Evolutionary conservation across 2,329 filamentous ascomycete species (phyloP).

Genomic region (Penicillium hesseltinei): DNA sequence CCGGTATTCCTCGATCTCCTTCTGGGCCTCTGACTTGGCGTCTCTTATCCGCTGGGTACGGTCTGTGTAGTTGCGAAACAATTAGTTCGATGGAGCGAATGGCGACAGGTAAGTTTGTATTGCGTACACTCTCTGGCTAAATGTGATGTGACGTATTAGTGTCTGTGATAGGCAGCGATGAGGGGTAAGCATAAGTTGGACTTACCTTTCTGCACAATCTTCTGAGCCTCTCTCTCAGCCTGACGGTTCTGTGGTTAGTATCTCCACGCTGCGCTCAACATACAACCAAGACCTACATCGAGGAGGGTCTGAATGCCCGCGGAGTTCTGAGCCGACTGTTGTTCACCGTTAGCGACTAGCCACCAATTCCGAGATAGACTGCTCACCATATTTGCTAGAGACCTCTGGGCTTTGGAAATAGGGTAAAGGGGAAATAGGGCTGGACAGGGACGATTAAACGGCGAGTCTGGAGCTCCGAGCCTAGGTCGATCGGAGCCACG

Average conservation of each 20-base stretch:
- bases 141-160: constrained; percentile 29
- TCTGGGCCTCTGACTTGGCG: constrained; percentile 92
- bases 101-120: constrained; percentile 4
- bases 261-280: neutral
- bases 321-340: constrained; percentile 94
- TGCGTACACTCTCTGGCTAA: constrained; percentile 80
- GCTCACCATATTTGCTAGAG: constrained; percentile 30
- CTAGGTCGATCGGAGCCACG: constrained; percentile 29
- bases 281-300: constrained; percentile 65
- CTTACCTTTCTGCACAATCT: constrained; percentile 95
- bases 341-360: constrained; percentile 8
- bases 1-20: constrained; percentile 93
- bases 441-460: constrained; percentile 19
- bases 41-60: constrained; percentile 97
- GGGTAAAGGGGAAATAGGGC: constrained; percentile 8
- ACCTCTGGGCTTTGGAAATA: constrained; percentile 12
- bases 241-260: constrained; percentile 40
- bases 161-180: constrained; percentile 1
- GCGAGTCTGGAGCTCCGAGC: constrained; percentile 29
- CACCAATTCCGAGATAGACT: neutral
- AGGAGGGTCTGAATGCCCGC: constrained; percentile 97
- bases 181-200: constrained; percentile 9
- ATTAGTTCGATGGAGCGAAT: constrained; percentile 16
- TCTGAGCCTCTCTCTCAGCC: constrained; percentile 97
- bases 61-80: constrained; percentile 51